A percentile compares a stretch with the other conserved stretches of the same genome.
Evolutionary conservation across 768 basidiomycete genomes (phyloP).

Genomic region (Dentipellis sp.): DNA sequence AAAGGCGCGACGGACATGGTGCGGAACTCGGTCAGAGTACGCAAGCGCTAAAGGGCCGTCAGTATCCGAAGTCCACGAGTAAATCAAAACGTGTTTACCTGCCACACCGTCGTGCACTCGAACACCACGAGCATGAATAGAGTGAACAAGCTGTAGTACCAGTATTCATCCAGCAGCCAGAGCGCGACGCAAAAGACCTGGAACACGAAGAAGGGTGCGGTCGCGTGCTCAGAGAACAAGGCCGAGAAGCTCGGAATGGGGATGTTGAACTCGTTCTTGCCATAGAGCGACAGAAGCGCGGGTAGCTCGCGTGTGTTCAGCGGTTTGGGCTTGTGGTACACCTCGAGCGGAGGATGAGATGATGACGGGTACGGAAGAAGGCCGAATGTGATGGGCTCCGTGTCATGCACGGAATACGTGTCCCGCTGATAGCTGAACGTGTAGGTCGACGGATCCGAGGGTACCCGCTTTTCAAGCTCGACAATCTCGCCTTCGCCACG

Average conservation of each 20-base stretch:
- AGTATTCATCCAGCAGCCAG: conserved; percentile 98
- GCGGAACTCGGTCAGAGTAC: conserved; percentile 89
- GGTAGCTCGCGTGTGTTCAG: conserved; percentile 41
- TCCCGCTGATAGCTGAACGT: conserved; percentile 94
- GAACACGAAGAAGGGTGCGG: conserved; percentile 99
- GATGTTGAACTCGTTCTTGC: conserved; percentile 93
- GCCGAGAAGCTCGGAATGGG: conserved; percentile 92
- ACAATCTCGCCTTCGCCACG: conserved; percentile 90
- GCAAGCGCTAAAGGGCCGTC: conserved; percentile 55
- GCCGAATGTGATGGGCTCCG: conserved; percentile 52
- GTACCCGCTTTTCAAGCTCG: conserved; percentile 51
- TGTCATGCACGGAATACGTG: conserved; percentile 68
- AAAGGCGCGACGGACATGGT: conserved; percentile 95
- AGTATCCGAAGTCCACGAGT: conserved; percentile 1
- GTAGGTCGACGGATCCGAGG: conserved; percentile 51
- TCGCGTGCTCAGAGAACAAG: conserved; percentile 91
- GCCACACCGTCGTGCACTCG: conserved; percentile 98
- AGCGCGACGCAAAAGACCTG: conserved; percentile 96
- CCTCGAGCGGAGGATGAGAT: conserved; percentile 51
- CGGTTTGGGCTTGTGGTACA: conserved; percentile 53
- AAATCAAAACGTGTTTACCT: conserved; percentile 44
- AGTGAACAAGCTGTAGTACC: conserved; percentile 98
- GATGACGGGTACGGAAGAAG: conserved; percentile 87
- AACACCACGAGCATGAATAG: conserved; percentile 98
- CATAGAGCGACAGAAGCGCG: conserved; percentile 59